Evolutionary conservation across 2,329 filamentous ascomycete species (phyloP), one percentile per base, ranked within the genome.

Genomic region (Amesomyces nigricolor): DNA sequence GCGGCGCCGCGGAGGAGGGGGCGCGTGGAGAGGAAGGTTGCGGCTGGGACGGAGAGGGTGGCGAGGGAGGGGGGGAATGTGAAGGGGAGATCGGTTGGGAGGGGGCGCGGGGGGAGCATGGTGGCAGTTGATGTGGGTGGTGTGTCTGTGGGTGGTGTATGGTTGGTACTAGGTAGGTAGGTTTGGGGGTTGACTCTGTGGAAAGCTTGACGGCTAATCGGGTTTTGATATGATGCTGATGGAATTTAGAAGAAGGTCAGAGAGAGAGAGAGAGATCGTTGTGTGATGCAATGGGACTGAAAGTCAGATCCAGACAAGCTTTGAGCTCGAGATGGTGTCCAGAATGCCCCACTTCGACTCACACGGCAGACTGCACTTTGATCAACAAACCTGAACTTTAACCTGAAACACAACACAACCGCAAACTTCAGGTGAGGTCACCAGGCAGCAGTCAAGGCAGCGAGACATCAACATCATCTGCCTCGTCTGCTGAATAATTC

Each of bases 51-150:
- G 56, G 62, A 54, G 54, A 62, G 64, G 7, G 35, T 29, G 1
- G 44, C 37, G 19, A 69, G 52, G 1, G 63, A 59, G 7, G 60
- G 54, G 37, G 62, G 47, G 30, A 56, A 53, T 2, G 61, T 59
- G 57, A 68, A 69, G 17, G 49, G 48, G 50, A 65, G 62, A 10
- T 62, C 59, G n/a, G 39, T 46, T 22, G 44, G 29, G 1, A 59
- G 56, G 11, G 49, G 44, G 10, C 56, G 54, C 39, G 45, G 57
- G 57, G 61, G 59, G 14, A 45, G 6, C 30, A 44, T 26, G 17
- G 17, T 58, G 11, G 22, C 22, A 29, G 17, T 35, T 9, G 46
- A 51, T 47, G 40, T 5, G 2, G 2, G 16, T 8, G 9, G 16
- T 32, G 17, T 17, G n/a, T 19, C 7, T 14, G 11, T 32, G 30